A percentile compares a stretch with the other conserved stretches of the same genome.
Evolutionary conservation across 177 flowering plant genomes (phyloP).

Genomic region (Vitis hybrid): DNA sequence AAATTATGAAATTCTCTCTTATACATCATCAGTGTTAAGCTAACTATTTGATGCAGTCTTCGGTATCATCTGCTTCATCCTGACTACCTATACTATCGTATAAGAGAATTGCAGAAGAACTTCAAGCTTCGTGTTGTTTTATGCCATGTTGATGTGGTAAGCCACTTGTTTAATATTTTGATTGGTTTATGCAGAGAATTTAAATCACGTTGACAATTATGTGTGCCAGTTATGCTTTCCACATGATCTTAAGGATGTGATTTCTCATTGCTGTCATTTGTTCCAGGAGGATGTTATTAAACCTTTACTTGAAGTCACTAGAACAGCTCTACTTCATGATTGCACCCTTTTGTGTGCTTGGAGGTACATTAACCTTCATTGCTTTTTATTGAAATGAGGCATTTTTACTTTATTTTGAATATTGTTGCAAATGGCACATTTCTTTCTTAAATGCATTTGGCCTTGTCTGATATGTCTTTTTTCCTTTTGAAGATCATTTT

Average conservation of each 20-base stretch:
- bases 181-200: neutral
- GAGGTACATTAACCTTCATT: conserved; percentile 46
- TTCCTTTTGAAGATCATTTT: neutral
- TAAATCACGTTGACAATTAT: neutral
- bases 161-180: conserved; percentile 9
- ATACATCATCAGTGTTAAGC: neutral
- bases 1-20: neutral
- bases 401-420: neutral
- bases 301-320: conserved; percentile 95
- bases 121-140: conserved; percentile 85
- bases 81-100: conserved; percentile 86
- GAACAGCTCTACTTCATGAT: conserved; percentile 93
- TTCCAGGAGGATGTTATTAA: conserved; percentile 92
- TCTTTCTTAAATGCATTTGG: neutral
- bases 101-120: conserved; percentile 85
- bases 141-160: conserved; percentile 96
- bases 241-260: neutral
- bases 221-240: neutral
- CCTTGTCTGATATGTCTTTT: conserved; percentile 5
- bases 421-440: neutral
- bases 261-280: conserved; percentile 9
- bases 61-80: conserved; percentile 98
- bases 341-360: conserved; percentile 92
- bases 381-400: no score
- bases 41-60: conserved; percentile 56